Conservation (phyloP, 331 rosid genomes). For the Acacia pycnantha region DNA sequence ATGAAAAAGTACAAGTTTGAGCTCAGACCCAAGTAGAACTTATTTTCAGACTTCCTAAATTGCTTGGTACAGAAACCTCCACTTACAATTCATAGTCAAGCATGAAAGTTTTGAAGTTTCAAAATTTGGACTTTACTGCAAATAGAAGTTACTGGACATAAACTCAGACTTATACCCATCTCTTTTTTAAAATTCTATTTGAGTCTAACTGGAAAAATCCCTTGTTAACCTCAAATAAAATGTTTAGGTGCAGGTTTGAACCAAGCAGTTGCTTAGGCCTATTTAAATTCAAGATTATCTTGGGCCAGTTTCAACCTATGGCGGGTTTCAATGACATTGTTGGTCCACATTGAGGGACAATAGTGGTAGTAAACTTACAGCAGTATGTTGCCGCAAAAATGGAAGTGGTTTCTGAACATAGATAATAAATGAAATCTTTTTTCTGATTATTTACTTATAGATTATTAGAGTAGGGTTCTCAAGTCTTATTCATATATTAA, state of each 20-base stretch:
- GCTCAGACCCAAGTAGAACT: background rate
- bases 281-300: background rate
- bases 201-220: background rate
- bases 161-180: background rate
- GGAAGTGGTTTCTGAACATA: background rate
- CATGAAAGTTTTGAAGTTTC: background rate
- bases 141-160: background rate
- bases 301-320: background rate
- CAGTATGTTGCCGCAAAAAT: background rate
- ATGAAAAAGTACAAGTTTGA: background rate
- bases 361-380: background rate
- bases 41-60: background rate
- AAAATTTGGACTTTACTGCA: background rate
- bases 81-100: background rate
- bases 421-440: background rate
- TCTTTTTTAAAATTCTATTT: background rate
- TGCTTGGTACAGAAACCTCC: background rate
- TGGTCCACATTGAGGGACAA: background rate
- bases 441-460: background rate
- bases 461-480: background rate
- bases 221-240: background rate
- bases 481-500: background rate
- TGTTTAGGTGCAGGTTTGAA: background rate
- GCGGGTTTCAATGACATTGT: background rate
- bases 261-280: background rate